Evolutionary conservation across 495 filamentous ascomycete genomes (phyloP).

Genomic region (Neurospora sp.): DNA sequence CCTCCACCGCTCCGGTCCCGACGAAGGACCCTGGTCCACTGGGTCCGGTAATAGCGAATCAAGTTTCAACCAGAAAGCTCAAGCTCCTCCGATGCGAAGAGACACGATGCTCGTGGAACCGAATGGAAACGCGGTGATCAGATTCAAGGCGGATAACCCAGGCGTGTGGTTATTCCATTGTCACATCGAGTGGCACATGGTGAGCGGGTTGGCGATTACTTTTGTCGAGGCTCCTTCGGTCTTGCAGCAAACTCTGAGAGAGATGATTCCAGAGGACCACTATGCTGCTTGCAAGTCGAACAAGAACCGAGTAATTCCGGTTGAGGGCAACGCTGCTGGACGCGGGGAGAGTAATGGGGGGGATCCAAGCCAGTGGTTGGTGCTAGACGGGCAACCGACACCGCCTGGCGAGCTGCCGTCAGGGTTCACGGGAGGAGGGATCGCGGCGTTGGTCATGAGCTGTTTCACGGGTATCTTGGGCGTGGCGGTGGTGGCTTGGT

Average conservation of each 20-base stretch:
- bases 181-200: constrained; percentile 62
- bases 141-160: constrained; percentile 58
- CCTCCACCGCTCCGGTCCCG: constrained; percentile 32
- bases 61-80: constrained; percentile 26
- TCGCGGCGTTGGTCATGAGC: constrained; percentile 66
- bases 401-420: constrained; percentile 47
- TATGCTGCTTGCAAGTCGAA: constrained; percentile 44
- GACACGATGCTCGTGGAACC: constrained; percentile 49
- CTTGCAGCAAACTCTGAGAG: constrained; percentile 46
- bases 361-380: constrained; percentile 51
- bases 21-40: constrained; percentile 32
- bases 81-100: constrained; percentile 42
- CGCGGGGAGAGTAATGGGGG: constrained; percentile 42
- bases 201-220: constrained; percentile 56
- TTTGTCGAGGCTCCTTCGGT: constrained; percentile 50
- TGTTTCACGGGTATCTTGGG: constrained; percentile 62
- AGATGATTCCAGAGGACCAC: constrained; percentile 60
- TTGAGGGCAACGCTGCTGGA: constrained; percentile 64
- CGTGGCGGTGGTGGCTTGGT: constrained; percentile 57
- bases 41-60: constrained; percentile 32
- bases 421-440: constrained; percentile 63
- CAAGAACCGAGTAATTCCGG: constrained; percentile 23
- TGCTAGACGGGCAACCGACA: constrained; percentile 51
- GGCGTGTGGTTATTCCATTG: constrained; percentile 69
- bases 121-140: constrained; percentile 49